A percentile compares a stretch with the other conserved stretches of the same genome.
phyloP scores from a whole-genome alignment of 495 filamentous ascomycete genomes.

The Xylaria nigripes region DNA sequence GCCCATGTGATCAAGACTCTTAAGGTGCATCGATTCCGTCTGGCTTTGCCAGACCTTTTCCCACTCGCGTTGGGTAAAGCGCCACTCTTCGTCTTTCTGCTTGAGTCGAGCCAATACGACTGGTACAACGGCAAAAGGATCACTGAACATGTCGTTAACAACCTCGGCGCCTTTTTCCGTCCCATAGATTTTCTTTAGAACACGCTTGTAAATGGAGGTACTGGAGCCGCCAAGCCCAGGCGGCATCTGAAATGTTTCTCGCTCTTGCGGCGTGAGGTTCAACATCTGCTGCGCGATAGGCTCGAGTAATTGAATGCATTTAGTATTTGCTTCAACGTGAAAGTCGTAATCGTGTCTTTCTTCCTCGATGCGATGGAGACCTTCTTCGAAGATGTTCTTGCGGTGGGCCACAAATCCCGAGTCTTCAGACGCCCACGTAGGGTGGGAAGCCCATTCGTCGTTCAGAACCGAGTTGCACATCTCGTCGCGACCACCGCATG shows the following conservation, averaged over 20 bases:
- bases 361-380: constrained; percentile 91
- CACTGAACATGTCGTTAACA: constrained; percentile 69
- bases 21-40: constrained; percentile 85
- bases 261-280: constrained; percentile 61
- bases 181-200: constrained; percentile 98
- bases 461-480: constrained; percentile 88
- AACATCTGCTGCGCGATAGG: constrained; percentile 85
- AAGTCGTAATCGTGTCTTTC: constrained; percentile 98
- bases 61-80: constrained; percentile 93
- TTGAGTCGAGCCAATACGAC: constrained; percentile 81
- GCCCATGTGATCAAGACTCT: constrained; percentile 91
- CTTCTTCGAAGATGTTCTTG: constrained; percentile 91
- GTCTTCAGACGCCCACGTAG: constrained; percentile 98
- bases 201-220: constrained; percentile 89
- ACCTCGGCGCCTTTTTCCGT: constrained; percentile 72
- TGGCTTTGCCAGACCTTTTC: constrained; percentile 97
- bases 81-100: constrained; percentile 94
- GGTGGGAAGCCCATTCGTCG: constrained; percentile 97
- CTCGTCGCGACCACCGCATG: constrained; percentile 88
- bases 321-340: constrained; percentile 86
- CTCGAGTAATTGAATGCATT: constrained; percentile 90
- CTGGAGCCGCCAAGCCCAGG: constrained; percentile 84
- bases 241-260: constrained; percentile 64
- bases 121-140: constrained; percentile 76
- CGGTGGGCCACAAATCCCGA: constrained; percentile 96